These are phyloP conservation scores for Tylopilus sp. DNA, from an alignment of 1,284 basidiomycete species.

Conservation along the genomic window DNA sequence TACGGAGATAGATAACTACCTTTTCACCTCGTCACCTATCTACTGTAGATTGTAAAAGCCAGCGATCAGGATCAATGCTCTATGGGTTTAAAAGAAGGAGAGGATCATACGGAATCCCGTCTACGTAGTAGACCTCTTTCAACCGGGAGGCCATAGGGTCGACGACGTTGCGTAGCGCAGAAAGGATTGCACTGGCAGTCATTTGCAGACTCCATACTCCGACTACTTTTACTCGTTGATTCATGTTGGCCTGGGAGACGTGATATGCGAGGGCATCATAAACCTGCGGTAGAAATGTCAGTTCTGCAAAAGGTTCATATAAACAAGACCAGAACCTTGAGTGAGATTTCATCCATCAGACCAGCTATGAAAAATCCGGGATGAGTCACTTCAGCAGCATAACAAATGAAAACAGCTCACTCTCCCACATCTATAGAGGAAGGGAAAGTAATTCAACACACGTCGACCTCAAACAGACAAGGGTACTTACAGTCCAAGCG, in stretches of 20 bases:
- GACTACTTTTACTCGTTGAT: slow-evolving; percentile 88
- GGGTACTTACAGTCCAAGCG: slow-evolving; percentile 82
- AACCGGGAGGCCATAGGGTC: slow-evolving; percentile 63
- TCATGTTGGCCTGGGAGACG: slow-evolving; percentile 89
- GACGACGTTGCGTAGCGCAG: slow-evolving; percentile 67
- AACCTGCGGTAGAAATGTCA: slow-evolving; percentile 56
- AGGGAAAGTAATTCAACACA: slow-evolving; percentile 21
- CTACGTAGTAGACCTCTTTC: slow-evolving; percentile 53
- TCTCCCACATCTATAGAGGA: slow-evolving; percentile 81
- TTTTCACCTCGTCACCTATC: slow-evolving; percentile 17
- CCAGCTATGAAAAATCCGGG: slow-evolving; percentile 64
- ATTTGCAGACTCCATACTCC: slow-evolving; percentile 85
- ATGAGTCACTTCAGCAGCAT: slow-evolving; percentile 24
- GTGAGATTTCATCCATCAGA: slow-evolving; percentile 83
- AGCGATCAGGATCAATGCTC: slow-evolving; percentile 23
- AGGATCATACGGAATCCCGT: slow-evolving; percentile 45
- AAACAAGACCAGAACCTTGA: slow-evolving; percentile 62
- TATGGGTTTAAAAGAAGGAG: slow-evolving; percentile 38
- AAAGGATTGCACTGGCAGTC: slow-evolving; percentile 74
- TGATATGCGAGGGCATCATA: slow-evolving; percentile 95
- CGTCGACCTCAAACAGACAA: not conserved
- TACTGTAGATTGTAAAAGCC: slow-evolving; percentile 1
- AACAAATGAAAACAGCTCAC: slow-evolving; percentile 54
- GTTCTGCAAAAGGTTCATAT: not conserved
- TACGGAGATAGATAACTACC: not conserved